These are phyloP conservation scores for Colletotrichum sp. DNA, from an alignment of 2,329 filamentous ascomycete species.

Conservation along the genomic window DNA sequence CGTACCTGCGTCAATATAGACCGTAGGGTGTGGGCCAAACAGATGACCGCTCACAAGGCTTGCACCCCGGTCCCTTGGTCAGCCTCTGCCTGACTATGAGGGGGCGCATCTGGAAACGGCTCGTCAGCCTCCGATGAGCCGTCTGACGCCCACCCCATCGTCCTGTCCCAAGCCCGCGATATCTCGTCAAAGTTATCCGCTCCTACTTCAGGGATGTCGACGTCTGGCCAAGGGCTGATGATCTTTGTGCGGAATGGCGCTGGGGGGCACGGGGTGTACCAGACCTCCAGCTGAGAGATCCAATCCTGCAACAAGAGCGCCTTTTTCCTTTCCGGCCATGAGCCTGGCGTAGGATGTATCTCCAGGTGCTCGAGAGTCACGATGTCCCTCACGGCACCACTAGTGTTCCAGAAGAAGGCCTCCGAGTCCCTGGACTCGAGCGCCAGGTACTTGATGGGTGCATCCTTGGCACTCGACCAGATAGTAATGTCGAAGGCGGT, in stretches of 20 bases:
- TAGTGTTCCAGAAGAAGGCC: constrained; percentile 2
- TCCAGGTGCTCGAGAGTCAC: background rate
- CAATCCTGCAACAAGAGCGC: background rate
- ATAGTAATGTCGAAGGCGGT: constrained; percentile 1
- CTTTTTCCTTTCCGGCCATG: background rate
- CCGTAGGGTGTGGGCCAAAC: background rate
- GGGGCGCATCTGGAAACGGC: background rate
- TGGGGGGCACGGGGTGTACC: background rate
- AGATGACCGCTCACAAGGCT: background rate
- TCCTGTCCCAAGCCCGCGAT: background rate
- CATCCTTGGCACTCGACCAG: background rate
- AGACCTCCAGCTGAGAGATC: background rate
- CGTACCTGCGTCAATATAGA: background rate
- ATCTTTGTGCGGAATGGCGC: background rate
- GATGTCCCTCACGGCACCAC: background rate
- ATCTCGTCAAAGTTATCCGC: constrained; percentile 1
- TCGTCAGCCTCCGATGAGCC: background rate
- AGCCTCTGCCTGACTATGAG: background rate
- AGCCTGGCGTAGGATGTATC: background rate
- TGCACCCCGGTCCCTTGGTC: background rate
- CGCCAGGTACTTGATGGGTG: background rate
- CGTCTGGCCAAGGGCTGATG: background rate
- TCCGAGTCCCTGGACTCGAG: background rate
- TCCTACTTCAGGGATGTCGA: background rate
- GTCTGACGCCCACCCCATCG: background rate